Conservation (phyloP, 164 flowering plant genomes). For the grape (Vitis vinifera) region DNA sequence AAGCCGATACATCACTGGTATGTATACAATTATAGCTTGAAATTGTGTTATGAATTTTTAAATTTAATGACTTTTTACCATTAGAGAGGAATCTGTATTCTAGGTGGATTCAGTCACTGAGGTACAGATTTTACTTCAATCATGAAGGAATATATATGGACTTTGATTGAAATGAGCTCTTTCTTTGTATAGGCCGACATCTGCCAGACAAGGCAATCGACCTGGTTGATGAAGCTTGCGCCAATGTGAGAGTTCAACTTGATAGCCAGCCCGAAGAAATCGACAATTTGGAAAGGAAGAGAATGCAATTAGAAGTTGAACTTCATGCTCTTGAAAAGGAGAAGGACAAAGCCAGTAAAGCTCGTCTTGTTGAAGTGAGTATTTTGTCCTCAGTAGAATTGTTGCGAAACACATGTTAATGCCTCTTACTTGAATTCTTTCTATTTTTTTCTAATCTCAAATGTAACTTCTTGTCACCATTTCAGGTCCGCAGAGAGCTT, state of each 20-base stretch:
- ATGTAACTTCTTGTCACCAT: neutral
- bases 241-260: slow-evolving; percentile 90
- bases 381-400: neutral
- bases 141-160: no score
- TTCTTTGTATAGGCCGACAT: slow-evolving; percentile 50
- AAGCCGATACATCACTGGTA: slow-evolving; percentile 70
- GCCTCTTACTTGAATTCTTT: neutral
- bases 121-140: no score
- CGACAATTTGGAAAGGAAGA: slow-evolving; percentile 77
- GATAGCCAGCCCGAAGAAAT: slow-evolving; percentile 93
- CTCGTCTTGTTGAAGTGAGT: slow-evolving; percentile 72
- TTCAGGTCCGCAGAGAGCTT: slow-evolving; percentile 72
- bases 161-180: slow-evolving; percentile 1
- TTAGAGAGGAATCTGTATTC: no score
- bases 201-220: slow-evolving; percentile 95
- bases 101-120: no score
- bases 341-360: slow-evolving; percentile 92
- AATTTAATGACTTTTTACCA: no score
- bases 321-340: slow-evolving; percentile 88
- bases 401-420: neutral
- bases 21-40: neutral
- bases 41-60: neutral
- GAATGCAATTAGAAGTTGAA: slow-evolving; percentile 81
- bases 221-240: slow-evolving; percentile 92
- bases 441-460: neutral